Evolutionary conservation across 495 filamentous ascomycete genomes (phyloP), one percentile per base, ranked within the genome.

Genomic region (Penicillium angulare): DNA sequence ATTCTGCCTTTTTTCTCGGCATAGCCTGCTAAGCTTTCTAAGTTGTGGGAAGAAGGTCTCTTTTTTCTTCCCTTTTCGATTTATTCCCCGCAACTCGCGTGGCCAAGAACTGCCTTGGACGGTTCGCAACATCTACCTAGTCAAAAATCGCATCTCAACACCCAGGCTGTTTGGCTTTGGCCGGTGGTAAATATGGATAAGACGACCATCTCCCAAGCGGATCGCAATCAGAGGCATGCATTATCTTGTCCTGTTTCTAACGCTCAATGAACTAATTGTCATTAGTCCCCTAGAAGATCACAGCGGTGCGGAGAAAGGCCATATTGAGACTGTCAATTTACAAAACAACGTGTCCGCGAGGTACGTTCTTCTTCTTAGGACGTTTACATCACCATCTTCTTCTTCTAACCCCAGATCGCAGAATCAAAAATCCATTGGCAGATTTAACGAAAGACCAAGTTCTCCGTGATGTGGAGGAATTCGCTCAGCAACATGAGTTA

Each of bases 401-500:
- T n/a, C 16, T 15, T 26, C 22, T 16, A 20, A 23, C 12, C 10
- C 12, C 2, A 23, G 2, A 13, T 1, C 13, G 10, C 46, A 83
- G 79, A 52, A 85, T 87, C 63, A 78, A 78, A 49, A 87, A 86
- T 47, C 83, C 83, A 20, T 69, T 87, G 3, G 74, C 77, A 15
- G 74, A 77, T 20, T 69, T 86, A 47, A 73, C 75, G 16, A 70
- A 71, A 13, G 64, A 67, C 4, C 65, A 75, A 24, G 69, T 86
- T 6, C 61, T 83, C 10, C 65, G 62, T 17, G 76, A 85, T 60
- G 82, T 85, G 20, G 76, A 79, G 40, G 59, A 65, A 3, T 87
- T 86, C 54, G 76, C 82, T n/a, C 57, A 66, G 21, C 69, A 78
- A 45, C 56, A 69, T 45, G 51, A 67, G 18, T 46, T 84, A 26